These are phyloP conservation scores for Pythium dissotocum DNA, from an alignment of 352 stramenopile species.

Conservation along the genomic window DNA sequence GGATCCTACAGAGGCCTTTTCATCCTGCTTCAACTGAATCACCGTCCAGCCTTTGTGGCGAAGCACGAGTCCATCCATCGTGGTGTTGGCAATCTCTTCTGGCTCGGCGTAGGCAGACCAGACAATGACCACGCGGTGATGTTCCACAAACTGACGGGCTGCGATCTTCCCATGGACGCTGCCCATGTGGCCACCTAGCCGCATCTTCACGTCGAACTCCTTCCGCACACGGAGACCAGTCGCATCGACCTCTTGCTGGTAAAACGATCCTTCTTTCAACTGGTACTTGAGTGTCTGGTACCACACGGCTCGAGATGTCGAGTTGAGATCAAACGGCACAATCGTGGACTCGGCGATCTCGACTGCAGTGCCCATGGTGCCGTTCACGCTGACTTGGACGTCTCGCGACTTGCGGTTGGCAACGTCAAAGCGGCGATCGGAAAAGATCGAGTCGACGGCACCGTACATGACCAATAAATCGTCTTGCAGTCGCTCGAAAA, in stretches of 20 bases:
- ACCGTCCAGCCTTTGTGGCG: conserved; percentile 6
- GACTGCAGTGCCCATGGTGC: neutral
- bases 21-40: neutral
- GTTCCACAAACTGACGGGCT: neutral
- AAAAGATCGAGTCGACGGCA: neutral
- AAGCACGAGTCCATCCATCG: conserved; percentile 3
- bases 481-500: neutral
- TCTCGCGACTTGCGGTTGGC: neutral
- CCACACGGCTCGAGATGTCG: conserved; percentile 21
- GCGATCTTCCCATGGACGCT: conserved; percentile 7
- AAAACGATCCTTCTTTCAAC: neutral
- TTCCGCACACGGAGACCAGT: neutral
- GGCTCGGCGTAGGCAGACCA: neutral
- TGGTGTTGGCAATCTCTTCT: neutral
- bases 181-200: neutral
- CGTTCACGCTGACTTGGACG: neutral
- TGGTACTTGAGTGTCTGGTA: neutral
- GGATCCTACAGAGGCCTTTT: neutral
- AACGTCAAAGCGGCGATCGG: neutral
- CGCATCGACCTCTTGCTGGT: neutral
- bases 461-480: neutral
- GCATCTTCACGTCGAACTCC: neutral
- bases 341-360: conserved; percentile 2
- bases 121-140: conserved; percentile 7
- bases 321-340: conserved; percentile 33